Evolutionary conservation across 2,329 filamentous ascomycete species (phyloP).

Genomic region (Cladosporium sp.): DNA sequence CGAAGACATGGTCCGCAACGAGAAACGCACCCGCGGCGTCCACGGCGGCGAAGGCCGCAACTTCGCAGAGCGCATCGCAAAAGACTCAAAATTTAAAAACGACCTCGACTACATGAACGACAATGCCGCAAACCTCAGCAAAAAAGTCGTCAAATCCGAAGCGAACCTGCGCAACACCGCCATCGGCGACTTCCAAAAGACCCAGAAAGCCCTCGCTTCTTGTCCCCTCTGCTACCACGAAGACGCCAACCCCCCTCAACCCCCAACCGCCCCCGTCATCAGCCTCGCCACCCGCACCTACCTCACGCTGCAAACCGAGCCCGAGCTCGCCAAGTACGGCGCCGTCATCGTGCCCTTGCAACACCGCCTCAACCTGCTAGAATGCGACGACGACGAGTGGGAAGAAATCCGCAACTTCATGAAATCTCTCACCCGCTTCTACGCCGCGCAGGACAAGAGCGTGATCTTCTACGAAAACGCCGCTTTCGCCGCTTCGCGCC

Average conservation of each 20-base stretch:
- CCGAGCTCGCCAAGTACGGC: conserved; percentile 79
- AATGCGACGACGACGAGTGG: conserved; percentile 99
- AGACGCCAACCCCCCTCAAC: conserved; percentile 58
- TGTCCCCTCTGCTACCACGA: conserved; percentile 94
- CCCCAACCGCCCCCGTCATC: conserved; percentile 78
- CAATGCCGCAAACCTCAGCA: conserved; percentile 86
- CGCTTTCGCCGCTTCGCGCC: conserved; percentile 69
- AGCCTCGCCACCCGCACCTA: conserved; percentile 84
- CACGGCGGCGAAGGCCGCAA: conserved; percentile 69
- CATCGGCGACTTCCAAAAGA: conserved; percentile 84
- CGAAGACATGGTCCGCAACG: conserved; percentile 95
- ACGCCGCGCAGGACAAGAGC: conserved; percentile 87
- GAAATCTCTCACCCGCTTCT: conserved; percentile 92
- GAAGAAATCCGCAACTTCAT: conserved; percentile 99
- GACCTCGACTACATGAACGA: conserved; percentile 98
- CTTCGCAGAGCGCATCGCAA: conserved; percentile 89
- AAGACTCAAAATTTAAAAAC: conserved; percentile 86
- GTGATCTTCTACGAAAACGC: conserved; percentile 99
- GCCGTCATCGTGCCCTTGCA: conserved; percentile 87
- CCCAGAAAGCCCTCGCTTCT: conserved; percentile 80
- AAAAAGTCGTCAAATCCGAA: conserved; percentile 83
- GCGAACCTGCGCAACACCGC: conserved; percentile 84
- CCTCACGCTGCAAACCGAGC: conserved; percentile 85
- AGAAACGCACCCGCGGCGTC: conserved; percentile 79
- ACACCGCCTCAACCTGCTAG: conserved; percentile 86